Percentiles rank a stretch among this genome's conserved stretches.
phyloP scores from a whole-genome alignment of 331 rosid species.

The Rhamnella rubrinervis region DNA sequence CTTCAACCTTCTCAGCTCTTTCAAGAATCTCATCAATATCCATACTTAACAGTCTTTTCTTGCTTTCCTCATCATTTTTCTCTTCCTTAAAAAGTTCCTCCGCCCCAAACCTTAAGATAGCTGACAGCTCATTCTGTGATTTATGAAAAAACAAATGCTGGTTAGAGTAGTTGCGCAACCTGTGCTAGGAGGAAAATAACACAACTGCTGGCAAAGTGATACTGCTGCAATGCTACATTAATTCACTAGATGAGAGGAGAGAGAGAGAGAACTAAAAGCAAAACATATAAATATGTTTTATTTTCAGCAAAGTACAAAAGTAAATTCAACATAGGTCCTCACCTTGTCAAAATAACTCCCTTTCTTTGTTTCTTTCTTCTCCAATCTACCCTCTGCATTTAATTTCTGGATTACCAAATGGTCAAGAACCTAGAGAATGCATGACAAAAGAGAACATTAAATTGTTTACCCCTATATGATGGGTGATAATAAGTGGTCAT shows the following conservation, averaged over 20 bases:
- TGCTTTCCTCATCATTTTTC: constrained; percentile 94
- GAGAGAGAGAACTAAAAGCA: constrained; percentile 7
- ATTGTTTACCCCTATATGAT: constrained; percentile 14
- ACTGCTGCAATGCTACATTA: neutral
- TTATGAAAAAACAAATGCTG: constrained; percentile 12
- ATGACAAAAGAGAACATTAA: constrained; percentile 24
- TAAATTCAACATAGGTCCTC: constrained; percentile 35
- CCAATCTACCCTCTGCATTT: constrained; percentile 97
- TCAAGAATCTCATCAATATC: constrained; percentile 99
- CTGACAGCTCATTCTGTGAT: constrained; percentile 92
- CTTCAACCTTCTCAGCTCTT: constrained; percentile 99
- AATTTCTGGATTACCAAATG: constrained; percentile 99
- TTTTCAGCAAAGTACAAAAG: neutral
- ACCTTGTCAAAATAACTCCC: constrained; percentile 91
- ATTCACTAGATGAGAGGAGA: neutral
- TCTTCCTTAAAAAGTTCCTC: constrained; percentile 99
- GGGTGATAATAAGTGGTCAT: constrained; percentile 14
- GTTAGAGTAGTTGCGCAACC: neutral
- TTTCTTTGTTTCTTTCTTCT: constrained; percentile 94
- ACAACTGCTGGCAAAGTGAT: neutral
- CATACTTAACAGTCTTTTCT: constrained; percentile 83
- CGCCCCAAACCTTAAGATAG: constrained; percentile 96
- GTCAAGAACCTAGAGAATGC: constrained; percentile 79
- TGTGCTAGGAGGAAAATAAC: neutral
- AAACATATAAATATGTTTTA: neutral